Evolutionary conservation across 169 alveolate species (phyloP).

Genomic region (Plasmodium fragile): DNA sequence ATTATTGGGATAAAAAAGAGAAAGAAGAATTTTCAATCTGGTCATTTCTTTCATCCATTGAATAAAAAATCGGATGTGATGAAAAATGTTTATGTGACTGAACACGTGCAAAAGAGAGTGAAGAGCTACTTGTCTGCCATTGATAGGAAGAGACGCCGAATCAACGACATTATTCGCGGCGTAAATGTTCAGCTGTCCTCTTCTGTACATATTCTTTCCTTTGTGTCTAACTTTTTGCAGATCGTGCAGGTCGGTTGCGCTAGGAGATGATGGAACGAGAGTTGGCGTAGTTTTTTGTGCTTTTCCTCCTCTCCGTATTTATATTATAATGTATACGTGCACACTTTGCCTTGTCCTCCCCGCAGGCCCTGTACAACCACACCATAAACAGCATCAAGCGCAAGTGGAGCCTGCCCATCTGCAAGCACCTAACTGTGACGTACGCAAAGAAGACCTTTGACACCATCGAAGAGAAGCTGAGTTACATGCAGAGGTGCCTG

Average conservation of each 20-base stretch:
- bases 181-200: constrained; percentile 61
- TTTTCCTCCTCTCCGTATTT: neutral
- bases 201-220: constrained; percentile 74
- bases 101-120: constrained; percentile 31
- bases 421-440: constrained; percentile 53
- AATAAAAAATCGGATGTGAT: constrained; percentile 66
- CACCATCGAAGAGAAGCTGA: constrained; percentile 19
- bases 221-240: constrained; percentile 70
- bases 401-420: constrained; percentile 47
- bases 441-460: constrained; percentile 20
- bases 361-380: constrained; percentile 73
- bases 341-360: neutral
- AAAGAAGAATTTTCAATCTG: constrained; percentile 3
- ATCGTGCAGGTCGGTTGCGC: constrained; percentile 43
- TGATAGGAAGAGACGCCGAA: constrained; percentile 37
- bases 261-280: neutral
- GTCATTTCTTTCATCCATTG: constrained; percentile 53
- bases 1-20: constrained; percentile 55
- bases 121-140: constrained; percentile 28
- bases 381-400: constrained; percentile 60
- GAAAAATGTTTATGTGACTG: constrained; percentile 74
- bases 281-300: neutral
- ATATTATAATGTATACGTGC: too few relatives aligned
- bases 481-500: constrained; percentile 12
- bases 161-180: constrained; percentile 17